Evolutionary conservation across 768 basidiomycete genomes (phyloP), one percentile per base, ranked within the genome.

Genomic region (Strobilomyces dryophilus): DNA sequence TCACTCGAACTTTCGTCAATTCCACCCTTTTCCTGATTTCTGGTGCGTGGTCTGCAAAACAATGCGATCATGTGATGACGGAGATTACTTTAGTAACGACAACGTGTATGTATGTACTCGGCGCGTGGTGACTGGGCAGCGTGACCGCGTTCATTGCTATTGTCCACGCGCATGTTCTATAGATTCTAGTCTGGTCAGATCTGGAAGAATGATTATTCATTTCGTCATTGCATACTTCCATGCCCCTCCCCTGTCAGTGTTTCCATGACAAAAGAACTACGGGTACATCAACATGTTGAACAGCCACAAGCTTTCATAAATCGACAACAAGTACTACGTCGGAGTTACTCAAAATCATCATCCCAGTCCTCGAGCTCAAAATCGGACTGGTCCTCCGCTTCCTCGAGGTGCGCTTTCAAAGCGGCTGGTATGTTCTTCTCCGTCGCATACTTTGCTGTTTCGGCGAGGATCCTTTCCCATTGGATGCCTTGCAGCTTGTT

Each of bases 41-140:
- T 42, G 53, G 63, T 64, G 43, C 31, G 61, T 57, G 35, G 10
- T 43, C 18, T 21, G 14, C 18, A 31, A 18, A 7, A 18, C 31
- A 17, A 43, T 9, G 10, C 20, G 17, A 20, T 8, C 4, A 18
- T 31, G 18, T 24, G 31, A 55, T 56, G 24, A 59, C 32, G 9
- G n/a, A 15, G 10, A 29, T 44, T 21, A 40, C 17, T 45, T 45
- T 7, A 45, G 29, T n/a, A 32, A 32, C 31, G 26, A 10, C 24
- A 34, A 44, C 21, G 15, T 17, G 20, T 15, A n/a, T n/a, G n/a
- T n/a, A n/a, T n/a, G n/a, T n/a, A n/a, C n/a, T n/a, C n/a, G n/a
- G n/a, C n/a, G n/a, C n/a, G n/a, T n/a, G n/a, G n/a, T n/a, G n/a
- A n/a, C n/a, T n/a, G n/a, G n/a, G n/a, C n/a, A n/a, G n/a, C n/a